A percentile compares a stretch with the other conserved stretches of the same genome.
Conservation (phyloP, 768 basidiomycete species). For the Tricholoma terreum region DNA sequence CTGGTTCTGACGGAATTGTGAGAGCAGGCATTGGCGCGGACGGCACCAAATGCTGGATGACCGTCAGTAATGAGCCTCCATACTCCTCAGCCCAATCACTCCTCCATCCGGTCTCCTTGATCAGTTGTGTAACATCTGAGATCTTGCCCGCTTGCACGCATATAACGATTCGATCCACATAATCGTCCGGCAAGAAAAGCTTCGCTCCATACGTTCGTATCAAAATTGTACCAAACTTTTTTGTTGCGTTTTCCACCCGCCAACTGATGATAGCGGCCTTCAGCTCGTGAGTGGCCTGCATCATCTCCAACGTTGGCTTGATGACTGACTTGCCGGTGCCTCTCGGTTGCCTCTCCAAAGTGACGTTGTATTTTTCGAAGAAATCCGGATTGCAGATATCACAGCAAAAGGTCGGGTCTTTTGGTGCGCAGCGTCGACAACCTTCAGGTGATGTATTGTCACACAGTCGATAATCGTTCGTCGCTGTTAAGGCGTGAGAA, state of each 20-base stretch:
- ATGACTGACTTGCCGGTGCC: background rate
- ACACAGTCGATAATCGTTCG: background rate
- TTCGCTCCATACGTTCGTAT: background rate
- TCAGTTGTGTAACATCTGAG: background rate
- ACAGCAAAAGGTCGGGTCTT: background rate
- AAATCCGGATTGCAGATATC: conserved; percentile 3
- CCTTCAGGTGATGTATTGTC: background rate
- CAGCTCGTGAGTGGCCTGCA: background rate
- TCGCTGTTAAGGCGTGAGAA: conserved; percentile 1
- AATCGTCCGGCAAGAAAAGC: conserved; percentile 4
- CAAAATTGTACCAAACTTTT: background rate
- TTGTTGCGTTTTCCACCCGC: background rate
- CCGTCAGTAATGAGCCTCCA: background rate
- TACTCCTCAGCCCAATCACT: conserved; percentile 1
- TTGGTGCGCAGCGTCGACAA: background rate
- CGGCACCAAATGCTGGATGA: background rate
- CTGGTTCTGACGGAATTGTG: background rate
- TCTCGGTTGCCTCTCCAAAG: background rate
- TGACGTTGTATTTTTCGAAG: background rate
- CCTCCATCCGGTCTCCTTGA: conserved; percentile 4
- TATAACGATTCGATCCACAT: background rate
- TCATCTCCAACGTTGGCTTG: background rate
- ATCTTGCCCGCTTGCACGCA: background rate
- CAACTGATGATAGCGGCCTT: conserved; percentile 1
- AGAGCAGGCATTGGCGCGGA: background rate